Percentiles rank a stretch among this genome's conserved stretches.
Conservation (phyloP, 2,329 filamentous ascomycete species). For the Thielaviopsis punctulata region DNA sequence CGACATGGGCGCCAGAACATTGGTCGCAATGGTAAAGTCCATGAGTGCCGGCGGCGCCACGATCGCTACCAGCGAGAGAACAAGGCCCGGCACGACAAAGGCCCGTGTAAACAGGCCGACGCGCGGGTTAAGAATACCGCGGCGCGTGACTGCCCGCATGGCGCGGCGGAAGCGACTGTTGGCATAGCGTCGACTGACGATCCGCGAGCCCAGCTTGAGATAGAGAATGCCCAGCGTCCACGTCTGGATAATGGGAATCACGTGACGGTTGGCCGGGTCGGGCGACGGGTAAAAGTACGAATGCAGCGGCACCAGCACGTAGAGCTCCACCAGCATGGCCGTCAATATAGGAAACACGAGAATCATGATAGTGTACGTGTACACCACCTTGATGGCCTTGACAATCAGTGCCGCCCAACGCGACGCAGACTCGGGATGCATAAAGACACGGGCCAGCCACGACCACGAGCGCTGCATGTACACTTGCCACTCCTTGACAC, state of each 20-base stretch:
- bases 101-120: slow-evolving; percentile 63
- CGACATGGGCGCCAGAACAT: slow-evolving; percentile 8
- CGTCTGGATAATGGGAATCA: slow-evolving; percentile 74
- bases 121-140: slow-evolving; percentile 67
- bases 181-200: slow-evolving; percentile 1
- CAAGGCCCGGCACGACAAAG: slow-evolving; percentile 60
- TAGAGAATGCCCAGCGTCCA: slow-evolving; percentile 91
- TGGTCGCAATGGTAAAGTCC: slow-evolving; percentile 8
- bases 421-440: slow-evolving; percentile 14
- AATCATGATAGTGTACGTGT: slow-evolving; percentile 58
- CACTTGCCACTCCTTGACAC: slow-evolving; percentile 19
- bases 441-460: not conserved
- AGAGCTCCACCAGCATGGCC: slow-evolving; percentile 69
- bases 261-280: slow-evolving; percentile 30
- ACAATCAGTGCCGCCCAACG: slow-evolving; percentile 16
- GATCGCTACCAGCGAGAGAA: slow-evolving; percentile 46
- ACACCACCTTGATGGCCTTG: slow-evolving; percentile 36
- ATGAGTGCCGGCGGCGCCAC: slow-evolving; percentile 36
- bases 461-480: not conserved
- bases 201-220: slow-evolving; percentile 56
- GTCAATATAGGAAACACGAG: slow-evolving; percentile 70
- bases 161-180: slow-evolving; percentile 53
- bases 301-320: slow-evolving; percentile 72
- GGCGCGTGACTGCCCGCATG: slow-evolving; percentile 53
- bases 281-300: slow-evolving; percentile 45